Evolutionary conservation across 805 yeast genomes (phyloP).

Genomic region (Saccharomyces mikatae): DNA sequence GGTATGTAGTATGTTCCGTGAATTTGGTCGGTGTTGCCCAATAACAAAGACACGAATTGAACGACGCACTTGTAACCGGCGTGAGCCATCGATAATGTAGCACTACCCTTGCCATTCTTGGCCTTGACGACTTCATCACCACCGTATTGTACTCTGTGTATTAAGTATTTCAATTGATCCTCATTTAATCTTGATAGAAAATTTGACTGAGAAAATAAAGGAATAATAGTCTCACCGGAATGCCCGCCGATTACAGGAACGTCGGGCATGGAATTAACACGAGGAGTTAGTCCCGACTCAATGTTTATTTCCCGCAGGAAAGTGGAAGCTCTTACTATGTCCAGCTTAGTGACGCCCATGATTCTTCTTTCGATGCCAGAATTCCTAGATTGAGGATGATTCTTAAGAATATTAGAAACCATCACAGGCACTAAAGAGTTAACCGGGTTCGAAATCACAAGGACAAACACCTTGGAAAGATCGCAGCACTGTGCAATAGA

Average conservation of each 20-base stretch:
- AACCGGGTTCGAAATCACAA: constrained; percentile 88
- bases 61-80: constrained; percentile 82
- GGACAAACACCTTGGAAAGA: constrained; percentile 61
- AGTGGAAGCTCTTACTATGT: constrained; percentile 73
- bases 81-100: constrained; percentile 91
- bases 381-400: constrained; percentile 34
- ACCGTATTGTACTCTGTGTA: constrained; percentile 88
- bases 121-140: constrained; percentile 97
- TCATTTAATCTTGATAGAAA: constrained; percentile 24
- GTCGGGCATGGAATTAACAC: constrained; percentile 41
- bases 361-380: constrained; percentile 64
- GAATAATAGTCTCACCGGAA: constrained; percentile 91
- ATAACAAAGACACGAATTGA: constrained; percentile 29
- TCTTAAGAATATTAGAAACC: constrained; percentile 60
- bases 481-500: constrained; percentile 60
- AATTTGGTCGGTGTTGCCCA: constrained; percentile 31
- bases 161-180: constrained; percentile 45
- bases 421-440: constrained; percentile 89
- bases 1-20: constrained; percentile 48
- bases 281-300: constrained; percentile 22
- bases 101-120: constrained; percentile 90
- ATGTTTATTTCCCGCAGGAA: constrained; percentile 52
- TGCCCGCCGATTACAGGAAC: constrained; percentile 89
- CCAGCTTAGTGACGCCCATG: constrained; percentile 86
- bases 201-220: constrained; percentile 50